Percentiles rank a stretch among this genome's conserved stretches.
Evolutionary conservation across 2,329 filamentous ascomycete species (phyloP).

Genomic region (Colletotrichum salicis): DNA sequence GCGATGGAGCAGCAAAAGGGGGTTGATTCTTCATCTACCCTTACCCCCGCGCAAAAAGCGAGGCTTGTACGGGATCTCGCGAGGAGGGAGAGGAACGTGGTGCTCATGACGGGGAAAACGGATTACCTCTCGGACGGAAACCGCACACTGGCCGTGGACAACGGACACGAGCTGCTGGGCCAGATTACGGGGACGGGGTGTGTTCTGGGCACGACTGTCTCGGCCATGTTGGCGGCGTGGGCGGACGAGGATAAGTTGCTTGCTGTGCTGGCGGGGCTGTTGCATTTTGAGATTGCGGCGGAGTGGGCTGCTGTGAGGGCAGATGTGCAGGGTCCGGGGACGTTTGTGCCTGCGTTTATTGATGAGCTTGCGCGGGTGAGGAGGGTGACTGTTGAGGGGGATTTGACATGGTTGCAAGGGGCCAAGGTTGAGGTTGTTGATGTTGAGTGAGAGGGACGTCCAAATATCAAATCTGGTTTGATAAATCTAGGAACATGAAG

Average conservation of each 20-base stretch:
- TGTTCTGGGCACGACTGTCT: constrained; percentile 83
- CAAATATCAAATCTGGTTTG: too few species aligned
- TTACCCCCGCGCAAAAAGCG: constrained; percentile 60
- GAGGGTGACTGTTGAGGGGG: constrained; percentile 57
- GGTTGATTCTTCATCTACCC: constrained; percentile 78
- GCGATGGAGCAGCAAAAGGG: constrained; percentile 74
- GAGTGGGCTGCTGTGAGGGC: constrained; percentile 72
- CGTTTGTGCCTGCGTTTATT: constrained; percentile 86
- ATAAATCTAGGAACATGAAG: not conserved
- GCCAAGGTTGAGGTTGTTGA: constrained; percentile 59
- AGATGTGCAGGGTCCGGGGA: constrained; percentile 82
- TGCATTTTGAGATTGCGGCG: constrained; percentile 81
- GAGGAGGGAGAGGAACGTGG: constrained; percentile 72
- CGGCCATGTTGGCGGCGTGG: constrained; percentile 76
- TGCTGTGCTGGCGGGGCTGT: constrained; percentile 76
- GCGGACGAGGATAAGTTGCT: constrained; percentile 72
- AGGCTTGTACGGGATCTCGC: constrained; percentile 75
- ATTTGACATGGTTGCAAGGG: constrained; percentile 62
- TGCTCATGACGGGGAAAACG: constrained; percentile 83
- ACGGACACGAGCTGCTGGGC: constrained; percentile 79
- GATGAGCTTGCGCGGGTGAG: constrained; percentile 72
- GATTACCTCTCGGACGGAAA: constrained; percentile 83
- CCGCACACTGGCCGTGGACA: constrained; percentile 74
- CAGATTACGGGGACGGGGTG: constrained; percentile 85
- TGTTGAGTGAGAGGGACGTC: constrained; percentile 30